phyloP scores from a whole-genome alignment of 2,329 filamentous ascomycete species.

The Xylaria sp. region DNA sequence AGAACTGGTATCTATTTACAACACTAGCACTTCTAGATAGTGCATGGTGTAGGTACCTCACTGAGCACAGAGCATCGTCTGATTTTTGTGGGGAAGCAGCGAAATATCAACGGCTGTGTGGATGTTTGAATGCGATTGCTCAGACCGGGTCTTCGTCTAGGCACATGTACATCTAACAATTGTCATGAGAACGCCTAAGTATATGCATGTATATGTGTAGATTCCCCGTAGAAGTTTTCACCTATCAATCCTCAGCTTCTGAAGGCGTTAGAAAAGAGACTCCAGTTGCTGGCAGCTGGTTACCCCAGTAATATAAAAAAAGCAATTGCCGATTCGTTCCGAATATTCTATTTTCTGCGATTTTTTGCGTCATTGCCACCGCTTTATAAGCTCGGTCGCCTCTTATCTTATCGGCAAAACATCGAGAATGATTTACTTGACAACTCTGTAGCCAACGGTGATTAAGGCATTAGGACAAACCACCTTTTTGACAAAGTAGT shows the following conservation, averaged over 20 bases:
- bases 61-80: neutral
- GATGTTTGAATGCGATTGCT: neutral
- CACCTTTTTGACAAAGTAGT: too few species aligned
- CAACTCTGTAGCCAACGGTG: too few species aligned
- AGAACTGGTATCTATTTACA: constrained; percentile 4
- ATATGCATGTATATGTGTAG: neutral
- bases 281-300: constrained; percentile 21
- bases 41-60: neutral
- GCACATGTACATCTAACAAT: neutral
- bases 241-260: neutral
- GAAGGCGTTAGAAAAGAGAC: neutral
- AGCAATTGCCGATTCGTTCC: constrained; percentile 22
- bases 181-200: neutral
- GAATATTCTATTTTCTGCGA: neutral
- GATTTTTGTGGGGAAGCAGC: constrained; percentile 20
- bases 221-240: neutral
- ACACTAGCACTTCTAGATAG: neutral
- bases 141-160: neutral
- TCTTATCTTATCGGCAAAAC: constrained; percentile 37
- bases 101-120: neutral
- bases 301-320: neutral
- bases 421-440: too few species aligned
- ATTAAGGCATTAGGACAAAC: too few species aligned
- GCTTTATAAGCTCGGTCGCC: constrained; percentile 38
- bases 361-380: constrained; percentile 40